Evolutionary conservation across 1,284 basidiomycete genomes (phyloP).

Genomic region (Ganoderma boninense): DNA sequence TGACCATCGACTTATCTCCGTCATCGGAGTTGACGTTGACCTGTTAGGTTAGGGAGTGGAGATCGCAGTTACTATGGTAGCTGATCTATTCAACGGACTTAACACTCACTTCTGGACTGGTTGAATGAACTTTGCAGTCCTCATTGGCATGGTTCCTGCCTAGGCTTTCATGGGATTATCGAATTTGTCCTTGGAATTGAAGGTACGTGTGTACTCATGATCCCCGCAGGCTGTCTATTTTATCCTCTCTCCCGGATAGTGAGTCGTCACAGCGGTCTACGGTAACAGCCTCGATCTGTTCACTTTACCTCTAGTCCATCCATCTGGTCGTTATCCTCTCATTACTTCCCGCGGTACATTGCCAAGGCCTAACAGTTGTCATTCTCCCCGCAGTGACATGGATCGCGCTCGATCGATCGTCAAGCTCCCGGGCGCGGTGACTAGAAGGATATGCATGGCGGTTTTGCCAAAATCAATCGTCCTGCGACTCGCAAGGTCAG

Average conservation of each 20-base stretch:
- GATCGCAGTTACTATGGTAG: slow-evolving; percentile 82
- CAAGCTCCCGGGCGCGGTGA: too few relatives aligned
- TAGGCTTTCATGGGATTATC: slow-evolving; percentile 72
- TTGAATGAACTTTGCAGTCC: slow-evolving; percentile 90
- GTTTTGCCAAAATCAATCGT: slow-evolving; percentile 33
- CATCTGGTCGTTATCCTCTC: slow-evolving; percentile 77
- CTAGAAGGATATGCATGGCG: slow-evolving; percentile 57
- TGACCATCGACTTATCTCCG: not conserved
- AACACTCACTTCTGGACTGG: slow-evolving; percentile 93
- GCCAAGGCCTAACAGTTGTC: slow-evolving; percentile 79
- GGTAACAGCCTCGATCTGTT: slow-evolving; percentile 89
- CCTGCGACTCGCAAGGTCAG: slow-evolving; percentile 27
- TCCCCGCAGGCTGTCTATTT: slow-evolving; percentile 78
- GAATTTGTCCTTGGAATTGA: too few relatives aligned
- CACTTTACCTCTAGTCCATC: slow-evolving; percentile 86
- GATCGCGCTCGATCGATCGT: slow-evolving; percentile 79
- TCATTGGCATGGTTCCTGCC: slow-evolving; percentile 81
- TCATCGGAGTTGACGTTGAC: not conserved
- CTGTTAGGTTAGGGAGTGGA: slow-evolving; percentile 82
- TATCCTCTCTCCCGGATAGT: slow-evolving; percentile 78
- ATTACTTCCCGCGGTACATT: slow-evolving; percentile 83
- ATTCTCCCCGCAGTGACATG: slow-evolving; percentile 85
- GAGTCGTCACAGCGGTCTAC: slow-evolving; percentile 74
- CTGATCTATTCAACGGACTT: slow-evolving; percentile 91
- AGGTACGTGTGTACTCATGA: slow-evolving; percentile 22